Base-by-base conservation (phyloP, 495 filamentous ascomycete species). In the Letharia columbiana region DNA sequence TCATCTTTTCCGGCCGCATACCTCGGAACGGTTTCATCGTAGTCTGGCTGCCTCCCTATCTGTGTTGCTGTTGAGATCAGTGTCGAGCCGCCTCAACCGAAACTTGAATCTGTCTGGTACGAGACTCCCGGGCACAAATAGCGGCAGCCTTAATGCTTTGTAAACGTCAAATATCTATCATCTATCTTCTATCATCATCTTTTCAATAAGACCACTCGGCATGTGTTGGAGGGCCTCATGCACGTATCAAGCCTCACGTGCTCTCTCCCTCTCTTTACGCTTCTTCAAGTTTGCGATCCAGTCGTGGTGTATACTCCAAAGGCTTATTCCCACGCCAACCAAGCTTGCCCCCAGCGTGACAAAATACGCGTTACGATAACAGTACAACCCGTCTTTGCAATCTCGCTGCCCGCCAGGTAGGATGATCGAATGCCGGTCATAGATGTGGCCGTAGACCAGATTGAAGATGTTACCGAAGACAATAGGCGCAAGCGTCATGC, bases 401-500 rank as follows among this genome's bases (percentile, higher is more conserved):
- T 85, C 81, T 49, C 86, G 78, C 61, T 88, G 86, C 12, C 91
- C 92, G 60, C 87, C 81, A 1, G 77, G 78, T 12, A 81, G 80
- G n/a, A 89, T 74, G 54, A 87, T 77, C 56, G 84, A 91, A 75
- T 96, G 91, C 23, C 76, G 76, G 74, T 98, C 93, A 73, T 89
- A 95, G 11, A 97, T 84, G 42, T 73, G 72, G 60, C 90, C 90
- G 73, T 98, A 98, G 56, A 91, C 82, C 6, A 98, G 75, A 75
- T 97, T 98, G 79, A 97, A 97, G 41, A 96, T 75, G 65, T 98
- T 95, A 50, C 90, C 90, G 23, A 85, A 90, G 61, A 96, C 77
- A 8, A 96, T 88, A 0, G 92, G 91, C 17, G 88, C 84, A 23
- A 98, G 77, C 0, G 89, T 97, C 89, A 98, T 96, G 69, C 86